Conservation (phyloP, 257 asterid species). For the Echites panduratus region DNA sequence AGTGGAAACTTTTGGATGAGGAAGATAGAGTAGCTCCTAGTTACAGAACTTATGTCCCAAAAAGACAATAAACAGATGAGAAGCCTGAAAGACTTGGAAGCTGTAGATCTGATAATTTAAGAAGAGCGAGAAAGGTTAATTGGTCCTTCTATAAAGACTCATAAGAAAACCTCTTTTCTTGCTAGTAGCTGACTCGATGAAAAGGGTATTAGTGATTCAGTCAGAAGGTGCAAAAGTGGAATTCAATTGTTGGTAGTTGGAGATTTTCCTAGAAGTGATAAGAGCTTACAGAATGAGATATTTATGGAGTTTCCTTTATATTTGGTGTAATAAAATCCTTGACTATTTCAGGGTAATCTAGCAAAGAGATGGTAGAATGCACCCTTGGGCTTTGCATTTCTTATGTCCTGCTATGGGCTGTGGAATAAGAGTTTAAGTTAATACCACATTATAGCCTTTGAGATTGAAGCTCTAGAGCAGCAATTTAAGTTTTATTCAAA, state of each 20-base stretch:
- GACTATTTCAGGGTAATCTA: not conserved
- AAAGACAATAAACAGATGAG: no score
- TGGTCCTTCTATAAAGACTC: not conserved
- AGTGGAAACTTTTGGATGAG: no score
- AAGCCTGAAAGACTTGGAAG: not conserved
- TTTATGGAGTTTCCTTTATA: not conserved
- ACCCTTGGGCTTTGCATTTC: not conserved
- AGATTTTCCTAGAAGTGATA: not conserved
- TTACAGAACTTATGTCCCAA: no score
- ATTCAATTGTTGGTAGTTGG: not conserved
- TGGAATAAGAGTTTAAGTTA: not conserved
- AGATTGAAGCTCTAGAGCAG: not conserved
- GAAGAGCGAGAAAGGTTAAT: not conserved
- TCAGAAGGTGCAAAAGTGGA: not conserved
- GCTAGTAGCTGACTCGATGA: not conserved
- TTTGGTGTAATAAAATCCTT: not conserved
- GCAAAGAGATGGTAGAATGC: not conserved
- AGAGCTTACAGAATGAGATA: not conserved
- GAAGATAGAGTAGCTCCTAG: no score
- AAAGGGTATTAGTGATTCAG: not conserved
- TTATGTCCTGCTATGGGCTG: not conserved
- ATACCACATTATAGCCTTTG: not conserved
- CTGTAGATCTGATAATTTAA: not conserved
- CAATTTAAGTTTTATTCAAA: no score
- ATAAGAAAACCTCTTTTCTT: not conserved